These are phyloP conservation scores for Amylostereum chailletii DNA, from an alignment of 1,284 basidiomycete genomes.

Conservation along the genomic window DNA sequence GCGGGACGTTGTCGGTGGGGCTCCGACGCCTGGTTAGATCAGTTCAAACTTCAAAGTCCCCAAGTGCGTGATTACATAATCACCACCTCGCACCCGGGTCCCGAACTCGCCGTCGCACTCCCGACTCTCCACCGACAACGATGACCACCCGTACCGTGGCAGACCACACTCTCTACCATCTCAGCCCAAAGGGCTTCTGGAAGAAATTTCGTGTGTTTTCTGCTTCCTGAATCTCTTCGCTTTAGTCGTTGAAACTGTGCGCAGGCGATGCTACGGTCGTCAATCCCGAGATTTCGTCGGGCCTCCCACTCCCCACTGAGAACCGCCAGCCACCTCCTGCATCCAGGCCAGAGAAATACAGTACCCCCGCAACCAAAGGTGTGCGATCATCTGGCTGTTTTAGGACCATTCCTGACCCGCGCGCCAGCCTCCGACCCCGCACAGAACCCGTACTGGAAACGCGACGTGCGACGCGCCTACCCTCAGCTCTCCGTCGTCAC, in stretches of 20 bases:
- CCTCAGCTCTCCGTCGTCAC: slow-evolving; percentile 82
- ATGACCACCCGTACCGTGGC: slow-evolving; percentile 72
- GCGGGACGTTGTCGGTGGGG: neutral
- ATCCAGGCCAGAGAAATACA: slow-evolving; percentile 79
- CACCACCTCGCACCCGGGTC: too few species aligned
- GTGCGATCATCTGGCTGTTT: slow-evolving; percentile 14
- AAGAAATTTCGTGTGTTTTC: slow-evolving; percentile 78
- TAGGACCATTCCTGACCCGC: slow-evolving; percentile 7
- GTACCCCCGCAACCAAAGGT: slow-evolving; percentile 85
- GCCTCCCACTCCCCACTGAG: slow-evolving; percentile 70
- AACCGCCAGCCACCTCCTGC: slow-evolving; percentile 84
- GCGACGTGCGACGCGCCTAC: slow-evolving; percentile 87
- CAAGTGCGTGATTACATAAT: slow-evolving; percentile 1
- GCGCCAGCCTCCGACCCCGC: slow-evolving; percentile 68
- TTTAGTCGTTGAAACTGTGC: slow-evolving; percentile 7
- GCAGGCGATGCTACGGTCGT: slow-evolving; percentile 69
- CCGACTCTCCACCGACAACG: slow-evolving; percentile 6
- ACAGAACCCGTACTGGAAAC: slow-evolving; percentile 89
- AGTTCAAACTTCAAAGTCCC: neutral
- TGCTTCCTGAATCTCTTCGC: neutral
- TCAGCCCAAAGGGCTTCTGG: slow-evolving; percentile 85
- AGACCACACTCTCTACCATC: slow-evolving; percentile 82
- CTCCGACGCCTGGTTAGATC: too few species aligned
- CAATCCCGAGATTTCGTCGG: slow-evolving; percentile 88
- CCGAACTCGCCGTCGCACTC: too few species aligned